Percentiles rank a stretch among this genome's conserved stretches.
Evolutionary conservation across 164 flowering plant genomes (phyloP).

Genomic region (Dillenia suffruticosa): DNA sequence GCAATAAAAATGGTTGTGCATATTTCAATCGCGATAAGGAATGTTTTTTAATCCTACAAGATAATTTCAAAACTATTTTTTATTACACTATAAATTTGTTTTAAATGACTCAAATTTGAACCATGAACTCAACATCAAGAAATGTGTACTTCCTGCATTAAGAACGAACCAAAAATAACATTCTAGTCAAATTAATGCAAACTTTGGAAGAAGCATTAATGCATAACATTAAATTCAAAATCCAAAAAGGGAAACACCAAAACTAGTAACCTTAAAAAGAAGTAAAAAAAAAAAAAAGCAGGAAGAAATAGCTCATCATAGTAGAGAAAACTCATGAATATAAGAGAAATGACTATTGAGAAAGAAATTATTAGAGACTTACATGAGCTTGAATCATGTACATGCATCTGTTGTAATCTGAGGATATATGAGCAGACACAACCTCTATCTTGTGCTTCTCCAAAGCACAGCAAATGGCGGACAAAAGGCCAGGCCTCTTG

Average conservation of each 20-base stretch:
- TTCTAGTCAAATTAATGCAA: neutral
- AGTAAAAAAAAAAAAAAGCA: neutral
- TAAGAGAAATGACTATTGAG: no score
- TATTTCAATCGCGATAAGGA: no score
- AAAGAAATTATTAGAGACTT: slow-evolving; percentile 22
- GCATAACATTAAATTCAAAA: neutral
- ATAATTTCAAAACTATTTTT: no score
- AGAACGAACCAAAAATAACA: neutral
- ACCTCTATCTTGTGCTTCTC: slow-evolving; percentile 68
- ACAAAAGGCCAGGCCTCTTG: slow-evolving; percentile 49
- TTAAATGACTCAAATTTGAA: no score
- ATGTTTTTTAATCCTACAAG: no score
- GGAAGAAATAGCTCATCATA: neutral
- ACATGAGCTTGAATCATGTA: slow-evolving; percentile 77
- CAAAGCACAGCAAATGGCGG: slow-evolving; percentile 40
- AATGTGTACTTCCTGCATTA: no score
- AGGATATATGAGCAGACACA: slow-evolving; percentile 55
- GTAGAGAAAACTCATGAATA: neutral
- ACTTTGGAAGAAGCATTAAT: neutral
- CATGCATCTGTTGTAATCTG: slow-evolving; percentile 41
- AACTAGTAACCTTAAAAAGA: neutral
- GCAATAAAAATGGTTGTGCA: no score
- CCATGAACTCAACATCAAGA: no score
- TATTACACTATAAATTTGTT: no score
- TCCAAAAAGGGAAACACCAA: neutral